Conservation (phyloP, 2,329 filamentous ascomycete genomes). For the Epichloe elymi region DNA sequence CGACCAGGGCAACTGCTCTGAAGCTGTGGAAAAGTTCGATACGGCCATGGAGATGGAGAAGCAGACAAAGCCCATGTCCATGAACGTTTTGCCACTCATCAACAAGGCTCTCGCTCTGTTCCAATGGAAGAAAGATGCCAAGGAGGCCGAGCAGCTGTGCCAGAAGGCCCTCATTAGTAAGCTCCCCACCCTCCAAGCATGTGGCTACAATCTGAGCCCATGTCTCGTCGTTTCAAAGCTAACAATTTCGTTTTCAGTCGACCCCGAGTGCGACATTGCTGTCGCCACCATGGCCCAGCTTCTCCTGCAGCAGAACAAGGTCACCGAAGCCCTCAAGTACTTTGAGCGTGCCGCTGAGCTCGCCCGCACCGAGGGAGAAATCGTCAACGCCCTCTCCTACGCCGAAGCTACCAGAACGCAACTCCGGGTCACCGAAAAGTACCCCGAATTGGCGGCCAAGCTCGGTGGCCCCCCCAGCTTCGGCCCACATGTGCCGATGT, state of each 20-base stretch:
- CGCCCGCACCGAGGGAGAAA: conserved; percentile 85
- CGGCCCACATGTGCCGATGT: conserved; percentile 21
- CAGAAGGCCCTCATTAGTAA: conserved; percentile 93
- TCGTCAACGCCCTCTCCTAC: conserved; percentile 91
- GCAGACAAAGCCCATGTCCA: conserved; percentile 80
- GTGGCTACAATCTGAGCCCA: not conserved
- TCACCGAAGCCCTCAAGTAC: conserved; percentile 87
- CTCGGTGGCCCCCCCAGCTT: conserved; percentile 31
- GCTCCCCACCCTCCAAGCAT: conserved; percentile 23
- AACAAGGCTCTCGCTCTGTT: conserved; percentile 97
- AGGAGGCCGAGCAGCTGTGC: conserved; percentile 89
- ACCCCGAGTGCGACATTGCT: conserved; percentile 96
- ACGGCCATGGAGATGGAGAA: conserved; percentile 98
- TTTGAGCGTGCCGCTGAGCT: conserved; percentile 95
- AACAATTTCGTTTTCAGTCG: conserved; percentile 44
- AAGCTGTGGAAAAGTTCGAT: conserved; percentile 97
- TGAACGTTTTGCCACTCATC: conserved; percentile 95
- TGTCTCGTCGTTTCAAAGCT: not conserved
- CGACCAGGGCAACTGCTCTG: conserved; percentile 89
- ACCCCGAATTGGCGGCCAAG: conserved; percentile 64
- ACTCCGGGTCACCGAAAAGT: conserved; percentile 80
- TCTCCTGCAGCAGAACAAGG: conserved; percentile 93
- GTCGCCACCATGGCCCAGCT: conserved; percentile 98
- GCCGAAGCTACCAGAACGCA: conserved; percentile 95
- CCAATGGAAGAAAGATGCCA: conserved; percentile 96